Conservation (phyloP, 345 rosid genomes). For the Crucihimalaya himalaica region DNA sequence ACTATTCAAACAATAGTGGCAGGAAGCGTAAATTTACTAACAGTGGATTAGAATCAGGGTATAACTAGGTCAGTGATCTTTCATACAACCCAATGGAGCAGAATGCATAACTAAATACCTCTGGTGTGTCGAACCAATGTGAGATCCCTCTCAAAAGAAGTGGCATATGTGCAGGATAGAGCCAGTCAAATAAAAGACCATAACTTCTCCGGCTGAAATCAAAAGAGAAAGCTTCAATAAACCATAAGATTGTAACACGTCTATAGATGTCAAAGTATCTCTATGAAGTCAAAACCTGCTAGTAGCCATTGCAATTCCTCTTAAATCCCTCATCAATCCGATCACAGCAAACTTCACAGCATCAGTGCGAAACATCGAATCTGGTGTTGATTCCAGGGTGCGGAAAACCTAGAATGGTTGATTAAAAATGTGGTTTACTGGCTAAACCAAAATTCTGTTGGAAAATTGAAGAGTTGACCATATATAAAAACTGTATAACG, state of each 20-base stretch:
- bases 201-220: constrained; percentile 87
- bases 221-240: constrained; percentile 20
- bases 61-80: constrained; percentile 7
- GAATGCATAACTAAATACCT: constrained; percentile 56
- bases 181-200: constrained; percentile 95
- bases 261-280: constrained; percentile 21
- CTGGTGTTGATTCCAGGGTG: constrained; percentile 88
- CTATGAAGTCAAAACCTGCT: constrained; percentile 57
- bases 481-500: not conserved
- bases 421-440: constrained; percentile 21
- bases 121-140: constrained; percentile 97
- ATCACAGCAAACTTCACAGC: constrained; percentile 85
- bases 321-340: constrained; percentile 96
- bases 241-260: constrained; percentile 11
- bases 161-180: constrained; percentile 94
- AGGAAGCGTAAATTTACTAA: not conserved
- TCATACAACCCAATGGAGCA: constrained; percentile 6
- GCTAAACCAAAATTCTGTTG: constrained; percentile 1
- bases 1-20: not conserved
- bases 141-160: constrained; percentile 89
- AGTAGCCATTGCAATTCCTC: constrained; percentile 98
- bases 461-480: not conserved
- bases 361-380: constrained; percentile 86
- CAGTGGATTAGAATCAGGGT: constrained; percentile 5
- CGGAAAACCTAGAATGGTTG: constrained; percentile 62